A percentile compares a stretch with the other conserved stretches of the same genome.
These are phyloP conservation scores for Circinella minor DNA, from an alignment of 371 early-diverging fungal genomes.

Conservation along the genomic window DNA sequence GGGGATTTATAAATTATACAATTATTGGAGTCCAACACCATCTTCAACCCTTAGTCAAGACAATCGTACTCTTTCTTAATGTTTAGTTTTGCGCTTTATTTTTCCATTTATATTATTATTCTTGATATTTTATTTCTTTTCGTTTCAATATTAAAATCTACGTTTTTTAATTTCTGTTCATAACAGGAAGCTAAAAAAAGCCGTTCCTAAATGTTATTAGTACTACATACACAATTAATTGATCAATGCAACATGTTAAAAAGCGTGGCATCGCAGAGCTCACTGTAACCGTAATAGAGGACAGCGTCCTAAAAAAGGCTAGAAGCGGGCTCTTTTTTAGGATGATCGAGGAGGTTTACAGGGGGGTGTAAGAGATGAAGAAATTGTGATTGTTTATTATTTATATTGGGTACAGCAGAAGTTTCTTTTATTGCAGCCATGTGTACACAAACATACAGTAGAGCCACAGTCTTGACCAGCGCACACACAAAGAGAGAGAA, in stretches of 20 bases:
- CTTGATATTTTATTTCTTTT: neutral
- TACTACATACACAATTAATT: neutral
- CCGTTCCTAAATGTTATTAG: conserved; percentile 2
- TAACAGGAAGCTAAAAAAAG: too few species aligned
- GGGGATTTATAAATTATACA: neutral
- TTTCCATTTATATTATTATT: neutral
- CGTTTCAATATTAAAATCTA: neutral
- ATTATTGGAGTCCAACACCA: neutral
- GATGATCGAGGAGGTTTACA: neutral
- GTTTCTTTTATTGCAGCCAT: conserved; percentile 1
- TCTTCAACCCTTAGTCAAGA: neutral
- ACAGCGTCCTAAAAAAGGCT: neutral
- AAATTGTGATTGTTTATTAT: neutral
- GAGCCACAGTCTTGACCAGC: neutral
- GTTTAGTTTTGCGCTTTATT: too few species aligned
- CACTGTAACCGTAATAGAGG: neutral
- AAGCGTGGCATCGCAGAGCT: neutral
- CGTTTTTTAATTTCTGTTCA: too few species aligned
- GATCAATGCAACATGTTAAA: neutral
- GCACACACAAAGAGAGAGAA: neutral
- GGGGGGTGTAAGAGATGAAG: neutral
- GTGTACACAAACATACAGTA: conserved; percentile 1
- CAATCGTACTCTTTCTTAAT: too few species aligned
- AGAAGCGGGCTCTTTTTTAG: neutral
- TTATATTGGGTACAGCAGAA: neutral